phyloP scores from a whole-genome alignment of 768 basidiomycete genomes.

The Cyathus striatus region DNA sequence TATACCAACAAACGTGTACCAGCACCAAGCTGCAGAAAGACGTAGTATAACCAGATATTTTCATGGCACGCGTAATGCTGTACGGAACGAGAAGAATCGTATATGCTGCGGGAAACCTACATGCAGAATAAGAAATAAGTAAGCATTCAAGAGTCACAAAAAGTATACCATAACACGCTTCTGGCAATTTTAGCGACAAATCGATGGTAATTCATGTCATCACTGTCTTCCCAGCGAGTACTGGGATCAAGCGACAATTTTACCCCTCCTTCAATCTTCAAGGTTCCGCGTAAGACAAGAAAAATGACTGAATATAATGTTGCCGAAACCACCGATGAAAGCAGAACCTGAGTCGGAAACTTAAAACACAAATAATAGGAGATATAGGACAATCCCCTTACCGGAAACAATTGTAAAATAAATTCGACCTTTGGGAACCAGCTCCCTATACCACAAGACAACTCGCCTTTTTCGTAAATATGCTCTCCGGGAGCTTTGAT shows the following conservation, averaged over 20 bases:
- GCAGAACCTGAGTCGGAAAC: slow-evolving; percentile 42
- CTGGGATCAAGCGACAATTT: slow-evolving; percentile 44
- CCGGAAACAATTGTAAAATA: slow-evolving; percentile 58
- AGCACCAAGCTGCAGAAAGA: slow-evolving; percentile 43
- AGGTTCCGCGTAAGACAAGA: slow-evolving; percentile 53
- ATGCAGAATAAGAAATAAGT: slow-evolving; percentile 4
- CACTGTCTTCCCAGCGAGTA: slow-evolving; percentile 33
- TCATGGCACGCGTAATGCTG: slow-evolving; percentile 42
- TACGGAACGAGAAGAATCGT: slow-evolving; percentile 55
- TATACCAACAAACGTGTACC: slow-evolving; percentile 43
- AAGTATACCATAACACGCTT: slow-evolving; percentile 65
- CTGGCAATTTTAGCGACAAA: slow-evolving; percentile 60
- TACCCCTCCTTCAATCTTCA: slow-evolving; percentile 45
- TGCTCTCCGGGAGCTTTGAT: slow-evolving; percentile 17
- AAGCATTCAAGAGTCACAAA: slow-evolving; percentile 2
- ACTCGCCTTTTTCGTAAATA: slow-evolving; percentile 46
- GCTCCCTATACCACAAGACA: slow-evolving; percentile 47
- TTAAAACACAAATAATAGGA: not conserved
- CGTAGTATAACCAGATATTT: slow-evolving; percentile 42
- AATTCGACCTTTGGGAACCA: slow-evolving; percentile 38
- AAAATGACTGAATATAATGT: slow-evolving; percentile 58
- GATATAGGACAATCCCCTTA: slow-evolving; percentile 20
- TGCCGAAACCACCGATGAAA: slow-evolving; percentile 50
- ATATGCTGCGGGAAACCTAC: slow-evolving; percentile 70
- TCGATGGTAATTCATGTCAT: slow-evolving; percentile 43